A percentile compares a stretch with the other conserved stretches of the same genome.
Evolutionary conservation across 352 stramenopile species (phyloP).

Genomic region (Globisporangium splendens): DNA sequence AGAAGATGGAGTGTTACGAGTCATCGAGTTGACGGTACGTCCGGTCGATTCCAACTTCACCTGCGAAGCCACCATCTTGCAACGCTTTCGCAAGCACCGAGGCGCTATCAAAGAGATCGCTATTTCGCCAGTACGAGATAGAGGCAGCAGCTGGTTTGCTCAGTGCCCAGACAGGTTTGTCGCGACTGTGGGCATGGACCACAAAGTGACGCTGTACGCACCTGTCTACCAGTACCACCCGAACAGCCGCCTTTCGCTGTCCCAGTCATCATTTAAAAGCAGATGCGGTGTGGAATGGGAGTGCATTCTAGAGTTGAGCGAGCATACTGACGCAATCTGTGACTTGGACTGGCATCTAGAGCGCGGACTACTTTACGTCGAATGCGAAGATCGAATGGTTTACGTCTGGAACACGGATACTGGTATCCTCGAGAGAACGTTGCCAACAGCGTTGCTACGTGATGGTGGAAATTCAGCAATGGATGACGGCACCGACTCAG

Average conservation of each 20-base stretch:
- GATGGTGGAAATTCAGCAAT: constrained; percentile 32
- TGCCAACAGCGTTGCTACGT: constrained; percentile 52
- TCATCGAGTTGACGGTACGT: constrained; percentile 49
- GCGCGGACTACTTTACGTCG: constrained; percentile 49
- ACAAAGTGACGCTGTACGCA: constrained; percentile 56
- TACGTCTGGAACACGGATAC: constrained; percentile 80
- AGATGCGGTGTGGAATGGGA: constrained; percentile 46
- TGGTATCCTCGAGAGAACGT: constrained; percentile 63
- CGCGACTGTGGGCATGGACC: constrained; percentile 56
- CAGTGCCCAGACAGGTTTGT: constrained; percentile 54
- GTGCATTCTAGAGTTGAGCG: constrained; percentile 56
- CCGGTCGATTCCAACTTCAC: constrained; percentile 26
- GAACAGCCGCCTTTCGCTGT: constrained; percentile 9
- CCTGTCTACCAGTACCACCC: constrained; percentile 51
- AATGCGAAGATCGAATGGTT: constrained; percentile 72
- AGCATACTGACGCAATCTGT: constrained; percentile 52
- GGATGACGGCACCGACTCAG: constrained; percentile 10
- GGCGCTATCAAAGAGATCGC: constrained; percentile 62
- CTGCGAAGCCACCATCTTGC: constrained; percentile 38
- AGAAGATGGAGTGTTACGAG: constrained; percentile 47
- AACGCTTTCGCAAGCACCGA: constrained; percentile 59
- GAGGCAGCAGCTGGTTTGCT: constrained; percentile 14
- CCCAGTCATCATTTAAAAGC: neutral
- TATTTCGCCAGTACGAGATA: constrained; percentile 34
- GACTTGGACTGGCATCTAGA: constrained; percentile 63